phyloP scores from a whole-genome alignment of 2,329 filamentous ascomycete genomes.

The Ophiostoma australiae region DNA sequence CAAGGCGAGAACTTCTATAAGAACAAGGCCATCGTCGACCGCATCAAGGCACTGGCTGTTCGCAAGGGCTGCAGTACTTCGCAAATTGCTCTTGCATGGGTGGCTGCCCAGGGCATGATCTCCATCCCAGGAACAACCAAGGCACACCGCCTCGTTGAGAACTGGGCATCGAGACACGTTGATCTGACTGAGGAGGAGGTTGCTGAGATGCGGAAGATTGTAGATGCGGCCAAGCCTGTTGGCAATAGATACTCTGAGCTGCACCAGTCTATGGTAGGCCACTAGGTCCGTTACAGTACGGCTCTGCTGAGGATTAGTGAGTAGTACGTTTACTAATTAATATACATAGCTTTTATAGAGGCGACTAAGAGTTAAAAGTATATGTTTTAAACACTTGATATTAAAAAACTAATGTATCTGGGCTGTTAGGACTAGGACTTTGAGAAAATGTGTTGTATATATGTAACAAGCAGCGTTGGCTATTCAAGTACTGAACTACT shows the following conservation, averaged over 20 bases:
- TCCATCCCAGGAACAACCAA: not conserved
- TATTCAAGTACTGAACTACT: no score
- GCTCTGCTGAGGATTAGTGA: no score
- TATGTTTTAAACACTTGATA: no score
- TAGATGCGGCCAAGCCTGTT: not conserved
- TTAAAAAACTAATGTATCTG: no score
- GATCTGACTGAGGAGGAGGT: not conserved
- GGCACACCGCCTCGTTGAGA: not conserved
- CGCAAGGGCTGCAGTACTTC: slow-evolving; percentile 1
- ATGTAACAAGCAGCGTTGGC: no score
- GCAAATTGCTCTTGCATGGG: slow-evolving; percentile 16
- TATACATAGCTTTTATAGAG: no score
- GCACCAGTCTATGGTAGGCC: not conserved
- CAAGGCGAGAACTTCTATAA: slow-evolving; percentile 23
- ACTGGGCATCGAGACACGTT: not conserved
- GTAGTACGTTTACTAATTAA: no score
- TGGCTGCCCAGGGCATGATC: not conserved
- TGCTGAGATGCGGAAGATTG: slow-evolving; percentile 4
- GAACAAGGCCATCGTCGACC: slow-evolving; percentile 23
- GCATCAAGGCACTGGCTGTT: slow-evolving; percentile 17
- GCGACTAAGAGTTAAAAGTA: no score
- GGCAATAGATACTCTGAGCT: not conserved
- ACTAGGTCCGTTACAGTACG: not conserved
- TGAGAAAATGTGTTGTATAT: no score
- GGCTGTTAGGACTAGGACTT: no score